A percentile compares a stretch with the other conserved stretches of the same genome.
These are phyloP conservation scores for Paracorniculantispora psalliotae DNA, from an alignment of 2,329 filamentous ascomycete species.

Conservation along the genomic window DNA sequence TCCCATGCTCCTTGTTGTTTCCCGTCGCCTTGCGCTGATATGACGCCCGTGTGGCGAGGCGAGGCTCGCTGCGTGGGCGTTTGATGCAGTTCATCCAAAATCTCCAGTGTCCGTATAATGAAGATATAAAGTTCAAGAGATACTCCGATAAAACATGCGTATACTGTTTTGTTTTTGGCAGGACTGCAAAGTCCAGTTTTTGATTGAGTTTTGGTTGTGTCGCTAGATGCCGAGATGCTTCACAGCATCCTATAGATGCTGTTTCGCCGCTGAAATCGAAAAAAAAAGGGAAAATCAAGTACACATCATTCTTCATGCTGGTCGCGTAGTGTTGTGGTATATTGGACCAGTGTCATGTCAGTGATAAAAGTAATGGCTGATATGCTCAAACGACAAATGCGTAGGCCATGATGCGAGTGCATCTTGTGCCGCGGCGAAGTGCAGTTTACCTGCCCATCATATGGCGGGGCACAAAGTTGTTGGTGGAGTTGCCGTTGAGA, in stretches of 20 bases:
- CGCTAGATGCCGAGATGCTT: not conserved
- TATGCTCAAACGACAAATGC: not conserved
- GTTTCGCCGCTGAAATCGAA: not conserved
- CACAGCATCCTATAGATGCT: not conserved
- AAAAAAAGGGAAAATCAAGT: not conserved
- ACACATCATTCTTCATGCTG: conserved; percentile 1
- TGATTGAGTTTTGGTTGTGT: not conserved
- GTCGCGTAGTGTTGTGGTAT: not conserved
- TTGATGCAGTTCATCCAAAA: not conserved
- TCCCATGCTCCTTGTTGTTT: not conserved
- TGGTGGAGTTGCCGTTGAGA: not conserved
- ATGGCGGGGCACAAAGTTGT: conserved; percentile 7
- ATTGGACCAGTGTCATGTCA: not conserved
- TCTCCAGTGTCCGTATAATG: not conserved
- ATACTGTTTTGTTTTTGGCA: not conserved
- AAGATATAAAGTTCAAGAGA: not conserved
- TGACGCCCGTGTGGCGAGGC: not conserved
- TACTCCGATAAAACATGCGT: not conserved
- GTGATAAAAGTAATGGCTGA: not conserved
- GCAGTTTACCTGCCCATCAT: conserved; percentile 14
- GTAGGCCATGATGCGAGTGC: not conserved
- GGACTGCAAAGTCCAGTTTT: not conserved
- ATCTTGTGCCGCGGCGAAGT: not conserved
- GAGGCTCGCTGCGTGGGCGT: not conserved
- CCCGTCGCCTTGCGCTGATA: not conserved